Conservation (phyloP, 139 green algal genomes). For the Zygnema cylindricum region DNA sequence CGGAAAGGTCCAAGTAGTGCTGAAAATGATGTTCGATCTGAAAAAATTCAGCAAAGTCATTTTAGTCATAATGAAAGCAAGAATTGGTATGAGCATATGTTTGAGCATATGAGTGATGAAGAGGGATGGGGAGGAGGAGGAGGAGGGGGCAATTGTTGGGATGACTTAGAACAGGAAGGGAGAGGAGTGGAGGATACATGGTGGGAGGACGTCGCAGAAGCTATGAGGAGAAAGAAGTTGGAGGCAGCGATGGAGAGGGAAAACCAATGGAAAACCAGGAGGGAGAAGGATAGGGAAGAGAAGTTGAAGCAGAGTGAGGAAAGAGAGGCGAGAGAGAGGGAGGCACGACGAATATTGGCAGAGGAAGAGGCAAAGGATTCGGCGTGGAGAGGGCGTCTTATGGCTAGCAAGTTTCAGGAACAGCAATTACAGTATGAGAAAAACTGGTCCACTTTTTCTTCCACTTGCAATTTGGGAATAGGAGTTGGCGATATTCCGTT, state of each 20-base stretch:
- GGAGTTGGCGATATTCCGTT: constrained; percentile 32
- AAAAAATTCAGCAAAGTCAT: background rate
- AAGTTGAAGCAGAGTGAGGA: background rate
- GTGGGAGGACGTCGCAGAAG: background rate
- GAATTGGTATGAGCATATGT: constrained; percentile 22
- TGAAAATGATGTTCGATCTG: background rate
- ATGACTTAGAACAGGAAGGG: background rate
- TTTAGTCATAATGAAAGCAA: background rate
- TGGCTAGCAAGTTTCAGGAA: constrained; percentile 22
- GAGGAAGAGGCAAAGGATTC: constrained; percentile 34
- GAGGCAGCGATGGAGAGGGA: constrained; percentile 13
- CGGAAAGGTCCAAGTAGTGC: background rate
- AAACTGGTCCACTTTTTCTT: constrained; percentile 8
- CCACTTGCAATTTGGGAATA: constrained; percentile 39
- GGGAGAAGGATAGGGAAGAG: background rate
- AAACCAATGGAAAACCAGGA: background rate
- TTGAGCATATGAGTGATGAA: background rate
- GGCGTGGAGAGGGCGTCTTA: constrained; percentile 24
- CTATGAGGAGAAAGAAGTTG: constrained; percentile 8
- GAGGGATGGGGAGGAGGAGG: background rate
- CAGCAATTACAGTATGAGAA: constrained; percentile 25
- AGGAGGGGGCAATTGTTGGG: background rate
- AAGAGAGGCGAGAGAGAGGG: constrained; percentile 20
- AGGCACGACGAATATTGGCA: background rate
- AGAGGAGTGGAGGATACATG: constrained; percentile 16